Conservation (phyloP, 176 grass and related monocot genomes). For the Oryza australiensis region DNA sequence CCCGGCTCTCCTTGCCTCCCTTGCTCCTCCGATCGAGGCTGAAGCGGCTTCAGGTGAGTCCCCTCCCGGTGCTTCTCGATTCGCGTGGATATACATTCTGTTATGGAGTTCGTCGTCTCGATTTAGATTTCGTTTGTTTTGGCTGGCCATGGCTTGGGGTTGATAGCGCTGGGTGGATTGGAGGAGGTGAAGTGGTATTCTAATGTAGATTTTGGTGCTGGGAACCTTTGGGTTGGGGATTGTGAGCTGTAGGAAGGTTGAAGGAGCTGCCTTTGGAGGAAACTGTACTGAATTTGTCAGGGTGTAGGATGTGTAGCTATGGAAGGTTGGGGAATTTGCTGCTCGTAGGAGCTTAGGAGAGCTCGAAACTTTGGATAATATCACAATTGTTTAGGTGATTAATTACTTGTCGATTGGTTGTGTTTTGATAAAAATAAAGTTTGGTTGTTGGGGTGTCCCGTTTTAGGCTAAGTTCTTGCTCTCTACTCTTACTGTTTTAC, state of each 20-base stretch:
- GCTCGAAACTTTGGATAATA: background rate
- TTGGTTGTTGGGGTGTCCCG: background rate
- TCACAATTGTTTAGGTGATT: background rate
- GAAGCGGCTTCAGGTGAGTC: background rate
- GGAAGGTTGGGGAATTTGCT: background rate
- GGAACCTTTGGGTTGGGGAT: background rate
- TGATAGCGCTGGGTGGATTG: background rate
- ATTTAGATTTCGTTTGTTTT: constrained; percentile 14
- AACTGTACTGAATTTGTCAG: background rate
- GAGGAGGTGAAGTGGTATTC: background rate
- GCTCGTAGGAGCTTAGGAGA: background rate
- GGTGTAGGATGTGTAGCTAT: background rate
- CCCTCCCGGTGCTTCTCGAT: background rate
- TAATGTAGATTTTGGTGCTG: background rate
- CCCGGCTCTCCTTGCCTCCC: background rate
- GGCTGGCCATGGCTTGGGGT: background rate
- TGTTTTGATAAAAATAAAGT: background rate
- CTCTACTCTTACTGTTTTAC: background rate
- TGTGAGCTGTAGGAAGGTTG: background rate
- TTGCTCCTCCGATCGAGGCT: constrained; percentile 16
- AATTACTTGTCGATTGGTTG: background rate
- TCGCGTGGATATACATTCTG: background rate
- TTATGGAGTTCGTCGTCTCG: background rate
- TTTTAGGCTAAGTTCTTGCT: background rate
- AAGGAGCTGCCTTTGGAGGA: background rate